Conservation (phyloP, 2,329 filamentous ascomycete genomes). For the Penicillium sp. region DNA sequence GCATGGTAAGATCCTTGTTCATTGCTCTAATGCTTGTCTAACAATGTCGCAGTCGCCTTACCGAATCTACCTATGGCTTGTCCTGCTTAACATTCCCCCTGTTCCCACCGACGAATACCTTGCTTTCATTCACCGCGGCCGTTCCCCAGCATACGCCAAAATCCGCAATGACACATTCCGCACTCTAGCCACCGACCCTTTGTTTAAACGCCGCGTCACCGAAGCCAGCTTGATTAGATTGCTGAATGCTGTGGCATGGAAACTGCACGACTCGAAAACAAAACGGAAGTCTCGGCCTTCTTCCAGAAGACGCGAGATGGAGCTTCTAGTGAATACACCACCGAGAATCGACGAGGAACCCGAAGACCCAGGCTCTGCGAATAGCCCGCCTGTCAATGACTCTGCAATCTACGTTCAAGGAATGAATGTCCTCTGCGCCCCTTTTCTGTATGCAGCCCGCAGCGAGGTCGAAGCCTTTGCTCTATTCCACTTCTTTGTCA, state of each 20-base stretch:
- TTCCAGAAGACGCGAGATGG: slow-evolving; percentile 49
- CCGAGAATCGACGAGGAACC: slow-evolving; percentile 41
- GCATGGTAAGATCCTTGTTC: slow-evolving; percentile 45
- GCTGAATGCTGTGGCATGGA: slow-evolving; percentile 94
- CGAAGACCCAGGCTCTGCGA: slow-evolving; percentile 15
- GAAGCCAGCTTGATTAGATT: slow-evolving; percentile 93
- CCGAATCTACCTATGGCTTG: slow-evolving; percentile 94
- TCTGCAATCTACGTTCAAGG: slow-evolving; percentile 93
- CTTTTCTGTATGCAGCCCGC: slow-evolving; percentile 90
- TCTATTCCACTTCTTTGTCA: slow-evolving; percentile 84
- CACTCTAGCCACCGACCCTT: slow-evolving; percentile 92
- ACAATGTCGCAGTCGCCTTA: slow-evolving; percentile 68
- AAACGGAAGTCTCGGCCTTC: slow-evolving; percentile 41
- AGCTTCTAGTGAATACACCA: slow-evolving; percentile 39
- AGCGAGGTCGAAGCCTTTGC: slow-evolving; percentile 95
- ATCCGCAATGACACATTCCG: slow-evolving; percentile 98
- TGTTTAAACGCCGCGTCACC: slow-evolving; percentile 91
- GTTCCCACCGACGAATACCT: slow-evolving; percentile 87
- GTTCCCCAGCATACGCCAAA: slow-evolving; percentile 92
- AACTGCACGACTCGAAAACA: slow-evolving; percentile 73
- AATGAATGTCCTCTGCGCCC: slow-evolving; percentile 97
- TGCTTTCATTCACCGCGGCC: slow-evolving; percentile 83
- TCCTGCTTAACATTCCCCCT: slow-evolving; percentile 84
- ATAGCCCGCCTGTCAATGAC: slow-evolving; percentile 52
- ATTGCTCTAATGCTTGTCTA: neutral